A percentile compares a stretch with the other conserved stretches of the same genome.
Evolutionary conservation across 1,284 basidiomycete genomes (phyloP).

Genomic region (Phlebopus sp.): DNA sequence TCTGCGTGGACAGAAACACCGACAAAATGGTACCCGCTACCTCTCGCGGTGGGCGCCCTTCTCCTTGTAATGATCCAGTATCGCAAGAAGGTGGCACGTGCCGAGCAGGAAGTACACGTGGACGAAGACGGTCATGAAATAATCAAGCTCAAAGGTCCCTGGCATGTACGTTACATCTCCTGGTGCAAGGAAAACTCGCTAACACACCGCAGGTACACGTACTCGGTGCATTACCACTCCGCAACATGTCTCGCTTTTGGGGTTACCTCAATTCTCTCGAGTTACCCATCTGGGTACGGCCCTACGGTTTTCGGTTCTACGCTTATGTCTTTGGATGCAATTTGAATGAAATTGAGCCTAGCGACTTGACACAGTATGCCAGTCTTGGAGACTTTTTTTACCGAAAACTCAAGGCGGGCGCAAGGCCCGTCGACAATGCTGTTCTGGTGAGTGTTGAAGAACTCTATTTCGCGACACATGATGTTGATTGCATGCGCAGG

Average conservation of each 20-base stretch:
- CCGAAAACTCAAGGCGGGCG: slow-evolving; percentile 81
- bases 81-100: slow-evolving; percentile 53
- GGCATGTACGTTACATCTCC: slow-evolving; percentile 70
- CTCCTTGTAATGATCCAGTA: slow-evolving; percentile 84
- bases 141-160: slow-evolving; percentile 84
- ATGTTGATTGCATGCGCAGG: slow-evolving; percentile 38
- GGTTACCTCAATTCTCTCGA: slow-evolving; percentile 92
- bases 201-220: slow-evolving; percentile 76
- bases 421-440: slow-evolving; percentile 76
- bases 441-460: slow-evolving; percentile 56
- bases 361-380: slow-evolving; percentile 77
- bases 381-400: slow-evolving; percentile 96
- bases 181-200: not conserved
- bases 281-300: slow-evolving; percentile 93
- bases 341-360: slow-evolving; percentile 83
- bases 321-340: slow-evolving; percentile 90
- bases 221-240: slow-evolving; percentile 89
- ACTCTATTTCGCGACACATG: not conserved
- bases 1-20: slow-evolving; percentile 87
- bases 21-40: slow-evolving; percentile 94
- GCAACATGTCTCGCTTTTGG: slow-evolving; percentile 94
- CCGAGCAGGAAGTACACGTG: slow-evolving; percentile 62
- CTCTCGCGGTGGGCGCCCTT: slow-evolving; percentile 86
- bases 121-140: slow-evolving; percentile 71
- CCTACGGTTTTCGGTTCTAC: slow-evolving; percentile 85